These are phyloP conservation scores for Aaosphaeria pasadenensis DNA, from an alignment of 2,329 filamentous ascomycete species.

Conservation along the genomic window DNA sequence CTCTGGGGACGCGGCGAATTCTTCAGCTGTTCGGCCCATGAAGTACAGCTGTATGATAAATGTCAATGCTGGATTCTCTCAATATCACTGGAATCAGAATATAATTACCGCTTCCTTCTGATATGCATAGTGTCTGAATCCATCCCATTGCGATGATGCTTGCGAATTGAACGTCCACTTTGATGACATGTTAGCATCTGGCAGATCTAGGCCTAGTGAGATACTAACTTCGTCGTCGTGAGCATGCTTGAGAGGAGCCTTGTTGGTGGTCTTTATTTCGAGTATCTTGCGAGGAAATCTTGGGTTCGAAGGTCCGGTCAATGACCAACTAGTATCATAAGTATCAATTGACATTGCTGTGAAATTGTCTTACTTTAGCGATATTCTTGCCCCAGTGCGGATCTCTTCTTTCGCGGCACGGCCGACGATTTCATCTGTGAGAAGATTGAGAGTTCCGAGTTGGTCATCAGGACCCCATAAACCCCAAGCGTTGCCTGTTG, in stretches of 20 bases:
- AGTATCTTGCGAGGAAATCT: slow-evolving; percentile 2
- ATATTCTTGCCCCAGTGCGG: not conserved
- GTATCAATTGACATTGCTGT: not conserved
- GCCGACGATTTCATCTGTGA: slow-evolving; percentile 34
- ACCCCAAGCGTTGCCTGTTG: slow-evolving; percentile 56
- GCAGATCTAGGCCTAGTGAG: not conserved
- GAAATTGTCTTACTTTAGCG: not conserved
- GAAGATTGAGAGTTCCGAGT: slow-evolving; percentile 54
- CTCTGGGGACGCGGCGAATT: slow-evolving; percentile 1
- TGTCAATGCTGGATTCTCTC: not conserved
- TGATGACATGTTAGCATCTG: too few relatives aligned
- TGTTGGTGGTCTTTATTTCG: slow-evolving; percentile 1
- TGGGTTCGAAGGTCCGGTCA: not conserved
- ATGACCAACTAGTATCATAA: not conserved
- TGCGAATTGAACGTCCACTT: slow-evolving; percentile 30
- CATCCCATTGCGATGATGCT: slow-evolving; percentile 39
- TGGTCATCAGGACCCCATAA: slow-evolving; percentile 52
- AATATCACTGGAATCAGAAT: not conserved
- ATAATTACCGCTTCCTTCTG: slow-evolving; percentile 30
- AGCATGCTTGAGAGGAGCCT: slow-evolving; percentile 7
- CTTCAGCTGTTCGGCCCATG: not conserved
- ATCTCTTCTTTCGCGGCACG: not conserved
- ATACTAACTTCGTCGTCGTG: slow-evolving; percentile 38
- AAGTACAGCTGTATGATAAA: slow-evolving; percentile 28
- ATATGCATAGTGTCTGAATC: slow-evolving; percentile 42